Evolutionary conservation across 2,329 filamentous ascomycete species (phyloP).

Genomic region (Aspergillus novoparasiticus): DNA sequence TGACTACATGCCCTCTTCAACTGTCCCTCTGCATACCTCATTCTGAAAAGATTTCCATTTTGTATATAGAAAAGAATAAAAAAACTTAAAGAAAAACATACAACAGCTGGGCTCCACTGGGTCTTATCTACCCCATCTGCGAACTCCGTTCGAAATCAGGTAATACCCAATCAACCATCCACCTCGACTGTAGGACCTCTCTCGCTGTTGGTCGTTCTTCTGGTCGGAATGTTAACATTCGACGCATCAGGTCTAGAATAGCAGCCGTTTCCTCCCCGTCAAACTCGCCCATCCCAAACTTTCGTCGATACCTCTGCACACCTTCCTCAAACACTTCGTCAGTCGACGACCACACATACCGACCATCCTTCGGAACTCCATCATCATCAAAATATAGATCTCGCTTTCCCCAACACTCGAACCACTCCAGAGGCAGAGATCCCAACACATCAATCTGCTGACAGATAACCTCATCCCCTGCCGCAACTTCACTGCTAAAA

Average conservation of each 20-base stretch:
- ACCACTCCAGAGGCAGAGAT: conserved; percentile 22
- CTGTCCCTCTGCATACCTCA: too few species aligned
- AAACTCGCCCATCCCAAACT: conserved; percentile 17
- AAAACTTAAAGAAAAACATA: too few species aligned
- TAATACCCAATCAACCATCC: conserved; percentile 39
- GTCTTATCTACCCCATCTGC: neutral
- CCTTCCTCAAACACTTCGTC: conserved; percentile 13
- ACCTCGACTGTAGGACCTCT: conserved; percentile 35
- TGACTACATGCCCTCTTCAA: too few species aligned
- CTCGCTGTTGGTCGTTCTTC: conserved; percentile 32
- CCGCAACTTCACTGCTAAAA: conserved; percentile 19
- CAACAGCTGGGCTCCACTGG: too few species aligned
- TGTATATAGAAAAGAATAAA: too few species aligned
- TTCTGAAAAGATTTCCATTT: too few species aligned
- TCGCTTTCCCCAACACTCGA: conserved; percentile 19
- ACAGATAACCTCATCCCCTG: conserved; percentile 20
- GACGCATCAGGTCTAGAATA: conserved; percentile 34
- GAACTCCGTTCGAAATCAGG: conserved; percentile 16
- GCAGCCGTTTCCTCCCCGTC: conserved; percentile 24
- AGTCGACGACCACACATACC: conserved; percentile 12
- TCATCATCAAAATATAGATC: conserved; percentile 17
- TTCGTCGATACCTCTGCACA: conserved; percentile 19
- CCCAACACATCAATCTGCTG: conserved; percentile 28
- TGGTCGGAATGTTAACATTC: conserved; percentile 33
- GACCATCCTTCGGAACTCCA: conserved; percentile 14